Evolutionary conservation across 768 basidiomycete species (phyloP).

Genomic region (Gautieria morchelliformis): DNA sequence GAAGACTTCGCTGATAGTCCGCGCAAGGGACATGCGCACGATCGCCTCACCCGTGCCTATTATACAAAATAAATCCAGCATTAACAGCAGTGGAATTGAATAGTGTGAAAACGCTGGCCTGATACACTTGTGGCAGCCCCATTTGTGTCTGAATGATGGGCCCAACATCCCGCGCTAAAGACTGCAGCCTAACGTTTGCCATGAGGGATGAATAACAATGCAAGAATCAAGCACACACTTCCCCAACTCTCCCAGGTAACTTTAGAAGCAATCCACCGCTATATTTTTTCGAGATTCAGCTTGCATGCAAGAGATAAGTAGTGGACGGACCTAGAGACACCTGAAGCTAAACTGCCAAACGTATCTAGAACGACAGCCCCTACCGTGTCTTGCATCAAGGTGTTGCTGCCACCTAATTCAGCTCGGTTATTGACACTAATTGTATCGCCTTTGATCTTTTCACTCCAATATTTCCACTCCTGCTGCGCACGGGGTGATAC

Average conservation of each 20-base stretch:
- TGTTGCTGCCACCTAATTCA: neutral
- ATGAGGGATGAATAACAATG: neutral
- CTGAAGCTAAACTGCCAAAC: conserved; percentile 19
- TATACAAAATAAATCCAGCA: neutral
- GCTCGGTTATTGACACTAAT: neutral
- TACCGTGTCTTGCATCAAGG: conserved; percentile 62
- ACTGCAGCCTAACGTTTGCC: conserved; percentile 43
- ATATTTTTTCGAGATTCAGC: neutral
- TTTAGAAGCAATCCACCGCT: conserved; percentile 81
- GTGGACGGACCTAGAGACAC: conserved; percentile 17
- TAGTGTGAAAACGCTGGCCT: conserved; percentile 25
- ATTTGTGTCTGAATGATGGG: conserved; percentile 22
- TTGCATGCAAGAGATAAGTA: neutral
- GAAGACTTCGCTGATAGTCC: conserved; percentile 40
- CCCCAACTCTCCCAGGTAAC: conserved; percentile 62
- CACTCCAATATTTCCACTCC: conserved; percentile 58
- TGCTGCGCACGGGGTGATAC: conserved; percentile 37
- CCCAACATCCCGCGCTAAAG: conserved; percentile 75
- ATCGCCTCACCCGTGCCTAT: conserved; percentile 69
- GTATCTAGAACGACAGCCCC: conserved; percentile 58
- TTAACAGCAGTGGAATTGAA: neutral
- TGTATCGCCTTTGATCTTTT: conserved; percentile 23
- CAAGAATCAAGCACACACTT: conserved; percentile 31
- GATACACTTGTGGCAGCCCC: conserved; percentile 66
- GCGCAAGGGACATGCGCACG: conserved; percentile 45